Evolutionary conservation across 805 yeast species (phyloP).

Genomic region (Trichomonascus vanleenenianus): DNA sequence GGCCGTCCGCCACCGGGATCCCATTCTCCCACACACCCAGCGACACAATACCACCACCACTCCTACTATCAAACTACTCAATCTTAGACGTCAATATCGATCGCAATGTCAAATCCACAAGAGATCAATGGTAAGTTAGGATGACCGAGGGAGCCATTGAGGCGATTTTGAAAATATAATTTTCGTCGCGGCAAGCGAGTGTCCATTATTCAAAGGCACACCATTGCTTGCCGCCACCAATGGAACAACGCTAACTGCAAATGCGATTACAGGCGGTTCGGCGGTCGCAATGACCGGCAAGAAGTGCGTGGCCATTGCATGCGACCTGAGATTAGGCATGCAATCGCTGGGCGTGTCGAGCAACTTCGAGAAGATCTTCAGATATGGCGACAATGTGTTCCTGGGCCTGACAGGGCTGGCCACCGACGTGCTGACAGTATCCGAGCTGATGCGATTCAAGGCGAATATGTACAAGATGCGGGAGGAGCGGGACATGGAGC

Average conservation of each 20-base stretch:
- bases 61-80: no score
- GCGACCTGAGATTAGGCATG: constrained; percentile 87
- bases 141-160: background rate
- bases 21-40: no score
- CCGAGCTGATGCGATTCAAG: constrained; percentile 72
- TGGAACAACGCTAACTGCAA: background rate
- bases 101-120: constrained; percentile 30
- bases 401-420: constrained; percentile 94
- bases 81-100: background rate
- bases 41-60: no score
- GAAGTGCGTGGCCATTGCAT: constrained; percentile 96
- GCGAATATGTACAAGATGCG: constrained; percentile 82
- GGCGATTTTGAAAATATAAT: no score
- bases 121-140: constrained; percentile 28
- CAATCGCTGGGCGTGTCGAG: constrained; percentile 90
- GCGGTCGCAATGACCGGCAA: constrained; percentile 99
- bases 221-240: background rate
- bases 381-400: constrained; percentile 59
- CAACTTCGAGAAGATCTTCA: constrained; percentile 87
- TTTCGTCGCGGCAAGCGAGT: no score
- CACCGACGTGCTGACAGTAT: constrained; percentile 80
- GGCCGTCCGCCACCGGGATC: no score
- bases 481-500: constrained; percentile 90
- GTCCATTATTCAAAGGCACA: no score
- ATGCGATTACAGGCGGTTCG: constrained; percentile 75